Evolutionary conservation across 345 rosid species (phyloP), one percentile per base, ranked within the genome.

Genomic region (Corchorus capsularis): DNA sequence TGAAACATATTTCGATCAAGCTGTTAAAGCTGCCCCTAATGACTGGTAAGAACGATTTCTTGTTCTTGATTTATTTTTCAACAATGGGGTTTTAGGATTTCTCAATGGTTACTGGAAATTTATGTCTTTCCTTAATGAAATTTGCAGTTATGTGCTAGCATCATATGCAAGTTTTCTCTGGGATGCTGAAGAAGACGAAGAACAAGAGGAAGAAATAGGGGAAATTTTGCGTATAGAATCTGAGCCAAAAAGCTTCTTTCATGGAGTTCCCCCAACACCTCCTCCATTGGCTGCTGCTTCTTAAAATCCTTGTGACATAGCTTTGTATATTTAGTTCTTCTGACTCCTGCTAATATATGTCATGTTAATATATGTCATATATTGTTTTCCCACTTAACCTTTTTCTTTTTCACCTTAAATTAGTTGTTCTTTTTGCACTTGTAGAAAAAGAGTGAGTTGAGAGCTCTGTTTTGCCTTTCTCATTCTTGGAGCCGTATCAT

Each of bases 141-240:
- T 15, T 63, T 86, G 83, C 87, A 94, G 97, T 78, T 88, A 83
- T 79, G 93, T 95, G 19, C 85, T 93, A 75, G 99, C 99, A 53
- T 93, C 99, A 0, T 92, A 93, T 84, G 97, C 97, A 9, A 81
- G 87, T 57, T 95, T 93, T 79, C 93, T 95, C 13, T 95, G 98
- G 98, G 97, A 95, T 34, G 83, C 94, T 39, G 96, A 91, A 60
- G 97, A 92, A 37, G 95, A 87, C 5, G 94, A 87, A 2, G 93
- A 84, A 34, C 89, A 80, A 1, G 89, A 78, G 20, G 87, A 77
- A 10, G 81, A 43, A n/a, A 45, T 49, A 9, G 81, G 53, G 20
- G 80, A 79, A 53, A 85, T 68, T n/a, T 61, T 71, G 83, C 67
- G 64, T 64, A 81, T 77, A 19, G 45, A 79, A 47, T 32, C 85